Base-by-base conservation (phyloP, 257 asterid species). In the Misopates orontium region DNA sequence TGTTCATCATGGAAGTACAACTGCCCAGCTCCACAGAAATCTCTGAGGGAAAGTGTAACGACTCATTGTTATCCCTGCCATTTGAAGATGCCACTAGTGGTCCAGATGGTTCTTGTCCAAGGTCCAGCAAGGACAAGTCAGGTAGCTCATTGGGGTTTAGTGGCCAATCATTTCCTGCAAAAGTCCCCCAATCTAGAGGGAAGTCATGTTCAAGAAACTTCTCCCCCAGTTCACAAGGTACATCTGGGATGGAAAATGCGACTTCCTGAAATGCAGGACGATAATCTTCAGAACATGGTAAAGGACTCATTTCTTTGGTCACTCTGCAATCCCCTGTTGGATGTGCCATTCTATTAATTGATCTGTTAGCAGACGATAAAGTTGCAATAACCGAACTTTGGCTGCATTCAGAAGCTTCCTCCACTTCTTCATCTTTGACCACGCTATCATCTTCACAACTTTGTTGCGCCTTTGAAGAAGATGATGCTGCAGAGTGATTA, bases 341-440 rank as follows among this genome's bases (percentile, higher is more conserved):
- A 69, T 56, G 82, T 45, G 73, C 67, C 62, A 63, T 73, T 81
- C 71, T 64, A 66, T 67, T 78, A 20, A 73, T 69, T 77, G 74
- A 47, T 11, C 77, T 84, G 73, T 79, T 79, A 39, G 79, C 72
- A 36, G 95, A 74, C 67, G 91, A 79, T 68, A 83, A 44, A 23
- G 79, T 78, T 55, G 79, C 82, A 49, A 81, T 56, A 20, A 73
- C 65, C 39, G 96, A 87, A 66, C 87, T 77, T 74, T 90, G 97
- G 79, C 96, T 90, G 82, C 91, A 88, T 78, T 94, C 95, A n/a
- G 96, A 86, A 73, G 73, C 81, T 70, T 86, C 98, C 76, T 94
- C 96, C 71, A 79, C 39, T 75, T 83, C 94, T 69, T 78, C 75
- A 52, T 77, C 83, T 85, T 73, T 71, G 49, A 69, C 71, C 60